Base-by-base conservation (phyloP, 495 filamentous ascomycete species). In the Ascobolus immersus region DNA sequence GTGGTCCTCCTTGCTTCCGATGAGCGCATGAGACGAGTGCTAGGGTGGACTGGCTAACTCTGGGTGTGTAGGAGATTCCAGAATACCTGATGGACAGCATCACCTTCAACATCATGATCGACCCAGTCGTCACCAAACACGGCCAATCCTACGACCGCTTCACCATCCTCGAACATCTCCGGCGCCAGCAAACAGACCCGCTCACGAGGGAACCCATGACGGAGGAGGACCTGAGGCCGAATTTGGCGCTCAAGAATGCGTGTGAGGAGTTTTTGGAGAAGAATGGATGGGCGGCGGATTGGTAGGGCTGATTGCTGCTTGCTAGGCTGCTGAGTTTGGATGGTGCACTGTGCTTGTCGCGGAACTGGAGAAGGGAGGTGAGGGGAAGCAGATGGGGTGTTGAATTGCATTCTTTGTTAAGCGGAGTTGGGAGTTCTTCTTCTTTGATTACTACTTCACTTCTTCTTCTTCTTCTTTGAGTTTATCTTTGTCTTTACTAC, bases 241-340 rank as follows among this genome's bases (percentile, higher is more conserved):
- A 96, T 48, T 57, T 84, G 25, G 71, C 70, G 15, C 61, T 96
- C 33, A 84, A 70, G 52, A 63, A 73, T 19, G 86, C 79, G 0
- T 89, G 79, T 47, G 69, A 73, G 21, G 73, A 78, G 32, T 94
- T 89, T 44, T 52, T 92, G 41, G 58, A 73, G 10, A 57, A 77
- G 37, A 91, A 92, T 50, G 86, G 84, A 17, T 94, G 86, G 84
- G 77, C 81, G 12, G 77, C 73, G 6, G 86, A 94, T 47, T 96
- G 73, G 69, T 94, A 55, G 41, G 4, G 3, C 9, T 14, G 11
- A 13, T n/a, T n/a, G n/a, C n/a, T n/a, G n/a, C n/a, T n/a, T n/a
- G n/a, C n/a, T n/a, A n/a, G n/a, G n/a, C n/a, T n/a, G n/a, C n/a
- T n/a, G n/a, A n/a, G n/a, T n/a, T n/a, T n/a, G n/a, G n/a, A n/a